Evolutionary conservation across 306 rosid species (phyloP), one percentile per base, ranked within the genome.

Genomic region (Rubus parviflorus): DNA sequence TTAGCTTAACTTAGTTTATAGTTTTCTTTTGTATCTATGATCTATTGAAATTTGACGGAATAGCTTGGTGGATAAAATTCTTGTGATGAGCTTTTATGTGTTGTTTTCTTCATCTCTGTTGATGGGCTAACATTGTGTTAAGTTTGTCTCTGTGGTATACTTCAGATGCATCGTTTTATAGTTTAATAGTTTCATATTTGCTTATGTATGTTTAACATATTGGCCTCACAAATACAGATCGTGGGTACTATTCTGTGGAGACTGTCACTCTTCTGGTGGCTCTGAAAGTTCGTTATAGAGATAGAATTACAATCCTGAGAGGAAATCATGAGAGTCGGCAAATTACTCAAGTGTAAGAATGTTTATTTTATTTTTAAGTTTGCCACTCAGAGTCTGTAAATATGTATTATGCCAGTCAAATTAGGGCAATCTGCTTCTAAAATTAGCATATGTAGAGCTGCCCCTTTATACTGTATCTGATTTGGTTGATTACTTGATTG

Each of bases 281-380:
- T 20, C 83, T 95, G 87, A 95, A 95, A 89, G 97, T 92, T 52
- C 97, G 98, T 60, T 92, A 92, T 82, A 90, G 98, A 86, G 98
- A 95, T 85, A 95, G 98, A 86, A 90, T 95, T 85, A 95, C 98
- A 76, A 95, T 95, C 77, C 96, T 95, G 70, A 89, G 98, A 79
- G 98, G 98, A 83, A 94, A 94, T 83, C 98, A 94, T 14, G 98
- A 94, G 86, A 94, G 95, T 79, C 91, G 98, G 83, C 98, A 94
- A 77, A 94, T 94, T 72, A 94, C 98, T 77, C 98, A 94, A 94
- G 98, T 94, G 98, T 94, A 92, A 90, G 97, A 91, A 22, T 46
- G 12, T 14, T 68, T 68, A 23, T 47, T 46, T 19, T 22, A 23
- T 30, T 22, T 0, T 80, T 87, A 88, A 73, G 85, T 84, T 38